These are phyloP conservation scores for Coniella lustricola DNA, from an alignment of 2,329 filamentous ascomycete genomes.

Conservation along the genomic window DNA sequence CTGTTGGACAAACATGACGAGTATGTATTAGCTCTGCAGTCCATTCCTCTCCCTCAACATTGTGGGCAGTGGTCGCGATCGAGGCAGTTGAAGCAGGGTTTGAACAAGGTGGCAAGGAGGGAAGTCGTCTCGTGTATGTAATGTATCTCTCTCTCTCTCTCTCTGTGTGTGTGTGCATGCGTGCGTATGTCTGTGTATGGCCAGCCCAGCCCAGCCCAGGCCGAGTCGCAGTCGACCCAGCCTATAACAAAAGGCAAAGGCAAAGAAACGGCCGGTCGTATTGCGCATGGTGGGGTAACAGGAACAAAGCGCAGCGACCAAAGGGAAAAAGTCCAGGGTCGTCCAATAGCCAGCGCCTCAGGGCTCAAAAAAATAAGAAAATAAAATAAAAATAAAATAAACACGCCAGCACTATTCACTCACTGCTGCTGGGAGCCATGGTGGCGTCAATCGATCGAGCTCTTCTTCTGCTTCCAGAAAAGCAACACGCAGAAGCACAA, in stretches of 20 bases:
- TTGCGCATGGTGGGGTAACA: not conserved
- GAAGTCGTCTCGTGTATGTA: too few relatives aligned
- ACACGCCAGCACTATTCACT: not conserved
- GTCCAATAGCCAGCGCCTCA: too few relatives aligned
- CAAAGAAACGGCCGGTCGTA: not conserved
- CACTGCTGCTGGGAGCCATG: constrained; percentile 17
- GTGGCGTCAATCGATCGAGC: not conserved
- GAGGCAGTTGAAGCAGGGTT: not conserved
- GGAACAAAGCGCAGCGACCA: not conserved
- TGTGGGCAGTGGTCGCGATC: too few relatives aligned
- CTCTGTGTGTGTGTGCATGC: not conserved
- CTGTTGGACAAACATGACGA: constrained; percentile 22
- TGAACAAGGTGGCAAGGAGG: not conserved
- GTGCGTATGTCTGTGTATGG: not conserved
- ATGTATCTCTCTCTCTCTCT: too few relatives aligned
- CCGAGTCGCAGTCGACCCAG: too few relatives aligned
- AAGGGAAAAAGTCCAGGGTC: not conserved
- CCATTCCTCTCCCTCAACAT: constrained; percentile 6
- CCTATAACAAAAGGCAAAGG: too few relatives aligned
- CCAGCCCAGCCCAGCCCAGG: too few relatives aligned
- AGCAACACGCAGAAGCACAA: too few relatives aligned
- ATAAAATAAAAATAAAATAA: not conserved
- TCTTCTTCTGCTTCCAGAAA: too few relatives aligned
- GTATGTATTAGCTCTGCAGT: not conserved
- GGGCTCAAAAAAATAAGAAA: not conserved